These are phyloP conservation scores for Astrothelium macrocarpum DNA, from an alignment of 495 filamentous ascomycete genomes.

Conservation along the genomic window DNA sequence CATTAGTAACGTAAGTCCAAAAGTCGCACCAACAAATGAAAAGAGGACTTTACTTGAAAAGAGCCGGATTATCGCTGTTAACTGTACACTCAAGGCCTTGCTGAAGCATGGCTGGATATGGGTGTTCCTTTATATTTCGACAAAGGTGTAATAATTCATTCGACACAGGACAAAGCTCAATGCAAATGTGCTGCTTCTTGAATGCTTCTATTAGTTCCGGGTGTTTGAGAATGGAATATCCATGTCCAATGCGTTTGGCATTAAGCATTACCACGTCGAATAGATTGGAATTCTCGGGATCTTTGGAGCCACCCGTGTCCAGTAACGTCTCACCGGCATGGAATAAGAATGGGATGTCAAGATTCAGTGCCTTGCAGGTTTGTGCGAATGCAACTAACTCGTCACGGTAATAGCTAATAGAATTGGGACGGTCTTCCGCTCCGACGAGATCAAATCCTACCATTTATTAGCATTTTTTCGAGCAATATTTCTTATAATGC, in stretches of 20 bases:
- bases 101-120: constrained; percentile 30
- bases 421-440: constrained; percentile 33
- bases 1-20: constrained; percentile 10
- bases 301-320: constrained; percentile 30
- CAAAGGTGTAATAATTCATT: constrained; percentile 35
- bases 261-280: constrained; percentile 29
- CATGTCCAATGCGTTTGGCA: constrained; percentile 33
- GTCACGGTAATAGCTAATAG: constrained; percentile 30
- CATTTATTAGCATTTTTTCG: too few species aligned
- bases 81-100: constrained; percentile 32
- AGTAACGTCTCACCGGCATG: constrained; percentile 35
- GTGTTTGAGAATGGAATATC: constrained; percentile 31
- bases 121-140: constrained; percentile 33
- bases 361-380: constrained; percentile 23
- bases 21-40: constrained; percentile 1
- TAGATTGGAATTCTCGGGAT: constrained; percentile 32
- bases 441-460: constrained; percentile 34
- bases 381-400: constrained; percentile 26
- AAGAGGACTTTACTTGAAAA: constrained; percentile 28
- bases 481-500: not conserved
- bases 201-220: constrained; percentile 29
- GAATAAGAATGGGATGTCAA: constrained; percentile 34
- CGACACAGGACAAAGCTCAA: constrained; percentile 34
- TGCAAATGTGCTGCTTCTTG: constrained; percentile 29
- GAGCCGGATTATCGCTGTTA: constrained; percentile 34